Percentiles rank a stretch among this genome's conserved stretches.
Evolutionary conservation across 805 yeast species (phyloP).

Genomic region (Lipomyces starkeyi): DNA sequence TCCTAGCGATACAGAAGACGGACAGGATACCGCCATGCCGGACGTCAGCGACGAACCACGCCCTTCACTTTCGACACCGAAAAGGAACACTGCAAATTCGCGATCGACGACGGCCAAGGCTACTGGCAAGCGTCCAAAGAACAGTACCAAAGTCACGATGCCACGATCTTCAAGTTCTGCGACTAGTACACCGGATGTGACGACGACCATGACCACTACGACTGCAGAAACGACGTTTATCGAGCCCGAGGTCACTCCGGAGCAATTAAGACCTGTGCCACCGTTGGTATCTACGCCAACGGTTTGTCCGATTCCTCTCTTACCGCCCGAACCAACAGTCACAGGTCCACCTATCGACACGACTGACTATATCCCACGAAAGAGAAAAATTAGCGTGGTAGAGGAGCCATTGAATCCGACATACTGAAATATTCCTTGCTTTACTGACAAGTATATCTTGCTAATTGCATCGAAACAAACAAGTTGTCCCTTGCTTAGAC

Average conservation of each 20-base stretch:
- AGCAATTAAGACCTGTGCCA: background rate
- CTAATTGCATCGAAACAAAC: background rate
- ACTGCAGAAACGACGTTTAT: conserved; percentile 3
- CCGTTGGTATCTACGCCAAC: background rate
- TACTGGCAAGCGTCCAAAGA: background rate
- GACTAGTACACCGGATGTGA: background rate
- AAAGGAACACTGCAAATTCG: background rate
- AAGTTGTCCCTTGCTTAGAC: background rate
- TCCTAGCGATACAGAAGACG: background rate
- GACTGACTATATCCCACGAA: conserved; percentile 9
- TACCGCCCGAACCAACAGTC: background rate
- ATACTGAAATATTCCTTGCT: background rate
- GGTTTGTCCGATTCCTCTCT: background rate
- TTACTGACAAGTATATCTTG: background rate
- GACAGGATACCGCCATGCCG: background rate
- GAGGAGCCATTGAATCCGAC: conserved; percentile 18
- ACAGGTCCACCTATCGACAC: background rate
- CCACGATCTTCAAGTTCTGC: background rate
- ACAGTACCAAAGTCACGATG: background rate
- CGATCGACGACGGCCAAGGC: background rate
- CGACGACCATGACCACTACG: background rate
- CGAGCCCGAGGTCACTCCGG: background rate
- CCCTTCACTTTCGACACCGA: background rate
- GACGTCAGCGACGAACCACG: background rate
- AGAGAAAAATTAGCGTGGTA: conserved; percentile 34